Evolutionary conservation across 352 stramenopile genomes (phyloP).

Genomic region (Sclerospora graminicola): DNA sequence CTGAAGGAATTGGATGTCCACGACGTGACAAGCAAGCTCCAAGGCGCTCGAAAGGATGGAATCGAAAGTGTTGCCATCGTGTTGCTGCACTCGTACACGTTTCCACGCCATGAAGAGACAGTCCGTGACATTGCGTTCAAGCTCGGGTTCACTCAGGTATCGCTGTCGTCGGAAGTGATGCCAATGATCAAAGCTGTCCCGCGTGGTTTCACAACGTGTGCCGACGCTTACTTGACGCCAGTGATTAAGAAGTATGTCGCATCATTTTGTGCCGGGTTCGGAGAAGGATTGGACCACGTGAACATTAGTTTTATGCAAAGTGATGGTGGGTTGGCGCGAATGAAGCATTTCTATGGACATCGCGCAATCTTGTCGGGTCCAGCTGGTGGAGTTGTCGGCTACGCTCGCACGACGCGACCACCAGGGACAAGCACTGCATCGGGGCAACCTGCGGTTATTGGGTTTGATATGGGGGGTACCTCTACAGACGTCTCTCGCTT

Average conservation of each 20-base stretch:
- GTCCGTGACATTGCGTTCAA: slow-evolving; percentile 84
- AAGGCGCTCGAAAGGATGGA: slow-evolving; percentile 68
- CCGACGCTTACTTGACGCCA: slow-evolving; percentile 97
- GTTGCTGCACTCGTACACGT: slow-evolving; percentile 94
- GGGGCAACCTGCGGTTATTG: slow-evolving; percentile 72
- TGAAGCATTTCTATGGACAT: slow-evolving; percentile 90
- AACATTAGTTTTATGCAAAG: slow-evolving; percentile 99
- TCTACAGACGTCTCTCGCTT: slow-evolving; percentile 97
- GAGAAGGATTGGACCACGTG: slow-evolving; percentile 76
- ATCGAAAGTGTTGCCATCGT: slow-evolving; percentile 93
- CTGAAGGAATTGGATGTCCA: slow-evolving; percentile 71
- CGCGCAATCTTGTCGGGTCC: slow-evolving; percentile 91
- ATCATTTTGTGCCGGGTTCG: slow-evolving; percentile 96
- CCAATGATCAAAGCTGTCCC: slow-evolving; percentile 97
- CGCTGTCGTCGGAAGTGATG: slow-evolving; percentile 90
- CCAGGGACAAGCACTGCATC: slow-evolving; percentile 17
- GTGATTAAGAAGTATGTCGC: slow-evolving; percentile 96
- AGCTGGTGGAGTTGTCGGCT: slow-evolving; percentile 93
- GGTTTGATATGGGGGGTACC: slow-evolving; percentile 99
- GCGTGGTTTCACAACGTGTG: slow-evolving; percentile 93
- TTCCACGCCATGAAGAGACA: slow-evolving; percentile 88
- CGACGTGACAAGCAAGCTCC: slow-evolving; percentile 72
- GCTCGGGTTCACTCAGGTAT: slow-evolving; percentile 93
- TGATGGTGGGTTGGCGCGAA: slow-evolving; percentile 94
- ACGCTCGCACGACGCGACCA: slow-evolving; percentile 88